These are phyloP conservation scores for Saturnispora saitoi DNA, from an alignment of 805 yeast genomes.

Conservation along the genomic window DNA sequence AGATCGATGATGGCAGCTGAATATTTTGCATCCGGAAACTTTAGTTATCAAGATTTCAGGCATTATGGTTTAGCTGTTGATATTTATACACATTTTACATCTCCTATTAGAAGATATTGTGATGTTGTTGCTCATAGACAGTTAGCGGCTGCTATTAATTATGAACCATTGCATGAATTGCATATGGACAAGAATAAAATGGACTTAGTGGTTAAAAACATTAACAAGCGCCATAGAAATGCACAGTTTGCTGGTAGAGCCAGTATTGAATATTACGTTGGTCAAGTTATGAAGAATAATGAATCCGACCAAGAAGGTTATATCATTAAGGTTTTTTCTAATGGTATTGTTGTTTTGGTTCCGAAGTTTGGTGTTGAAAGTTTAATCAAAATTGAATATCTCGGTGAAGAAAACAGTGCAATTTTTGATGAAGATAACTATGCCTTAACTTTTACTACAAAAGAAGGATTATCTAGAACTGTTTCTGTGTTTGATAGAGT, in stretches of 20 bases:
- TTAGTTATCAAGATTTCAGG: slow-evolving; percentile 81
- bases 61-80: slow-evolving; percentile 98
- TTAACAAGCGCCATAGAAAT: slow-evolving; percentile 89
- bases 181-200: slow-evolving; percentile 86
- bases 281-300: slow-evolving; percentile 88
- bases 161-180: slow-evolving; percentile 70
- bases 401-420: slow-evolving; percentile 57
- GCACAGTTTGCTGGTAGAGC: slow-evolving; percentile 99
- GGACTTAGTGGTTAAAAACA: slow-evolving; percentile 82
- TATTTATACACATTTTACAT: slow-evolving; percentile 95
- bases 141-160: slow-evolving; percentile 95
- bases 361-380: slow-evolving; percentile 97
- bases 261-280: slow-evolving; percentile 93
- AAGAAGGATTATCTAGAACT: slow-evolving; percentile 33
- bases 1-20: slow-evolving; percentile 99
- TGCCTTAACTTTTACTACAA: slow-evolving; percentile 47
- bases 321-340: slow-evolving; percentile 83
- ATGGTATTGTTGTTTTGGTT: slow-evolving; percentile 90
- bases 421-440: slow-evolving; percentile 72
- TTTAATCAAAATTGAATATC: slow-evolving; percentile 68
- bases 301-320: slow-evolving; percentile 81
- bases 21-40: slow-evolving; percentile 86
- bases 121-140: slow-evolving; percentile 97
- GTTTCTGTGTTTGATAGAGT: slow-evolving; percentile 74
- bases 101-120: slow-evolving; percentile 97